These are phyloP conservation scores for Apiospora pterosperma DNA, from an alignment of 2,329 filamentous ascomycete genomes.

Conservation along the genomic window DNA sequence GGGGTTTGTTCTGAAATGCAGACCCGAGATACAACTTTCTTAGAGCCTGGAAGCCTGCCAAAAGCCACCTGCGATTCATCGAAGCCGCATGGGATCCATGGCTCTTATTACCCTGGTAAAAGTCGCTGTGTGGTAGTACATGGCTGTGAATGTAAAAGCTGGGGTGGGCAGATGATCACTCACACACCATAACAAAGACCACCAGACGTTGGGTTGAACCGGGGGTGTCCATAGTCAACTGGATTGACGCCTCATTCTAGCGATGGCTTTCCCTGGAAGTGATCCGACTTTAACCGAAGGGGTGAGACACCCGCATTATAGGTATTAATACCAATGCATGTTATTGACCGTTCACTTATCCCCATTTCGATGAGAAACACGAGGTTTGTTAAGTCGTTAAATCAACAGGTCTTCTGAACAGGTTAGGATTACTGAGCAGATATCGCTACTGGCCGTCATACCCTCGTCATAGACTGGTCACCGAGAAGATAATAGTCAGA, in stretches of 20 bases:
- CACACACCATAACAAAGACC: not conserved
- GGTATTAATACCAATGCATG: not conserved
- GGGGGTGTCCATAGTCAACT: not conserved
- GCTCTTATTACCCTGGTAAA: not conserved
- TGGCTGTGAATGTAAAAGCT: not conserved
- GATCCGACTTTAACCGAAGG: not conserved
- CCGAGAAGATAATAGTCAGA: not conserved
- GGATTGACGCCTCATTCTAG: not conserved
- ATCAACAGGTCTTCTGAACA: not conserved
- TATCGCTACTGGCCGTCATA: not conserved
- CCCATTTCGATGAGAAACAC: not conserved
- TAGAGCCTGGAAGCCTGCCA: not conserved
- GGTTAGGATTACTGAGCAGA: not conserved
- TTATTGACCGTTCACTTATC: not conserved
- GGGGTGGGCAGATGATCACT: not conserved
- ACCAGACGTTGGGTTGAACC: not conserved
- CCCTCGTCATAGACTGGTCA: not conserved
- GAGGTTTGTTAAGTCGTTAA: not conserved
- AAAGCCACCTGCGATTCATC: not conserved
- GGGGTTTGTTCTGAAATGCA: not conserved
- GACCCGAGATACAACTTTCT: not conserved
- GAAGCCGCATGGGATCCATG: slow-evolving; percentile 1
- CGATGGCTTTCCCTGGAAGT: not conserved
- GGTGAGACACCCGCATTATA: not conserved
- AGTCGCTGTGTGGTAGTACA: not conserved